These are phyloP conservation scores for Pulveroboletus sp. DNA, from an alignment of 768 basidiomycete species.

Conservation along the genomic window DNA sequence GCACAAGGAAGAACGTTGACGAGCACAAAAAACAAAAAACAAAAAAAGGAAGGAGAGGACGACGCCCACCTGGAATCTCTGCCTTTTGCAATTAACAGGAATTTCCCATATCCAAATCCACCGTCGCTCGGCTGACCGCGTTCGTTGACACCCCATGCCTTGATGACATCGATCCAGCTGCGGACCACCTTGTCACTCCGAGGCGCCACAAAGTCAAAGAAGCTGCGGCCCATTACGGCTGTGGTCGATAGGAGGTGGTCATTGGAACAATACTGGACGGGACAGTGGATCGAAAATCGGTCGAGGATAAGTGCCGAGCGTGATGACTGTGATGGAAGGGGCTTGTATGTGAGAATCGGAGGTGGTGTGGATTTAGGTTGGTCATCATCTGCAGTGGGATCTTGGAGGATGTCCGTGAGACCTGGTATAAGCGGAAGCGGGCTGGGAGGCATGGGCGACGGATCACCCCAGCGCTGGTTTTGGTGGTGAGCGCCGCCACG, in stretches of 20 bases:
- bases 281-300: slow-evolving; percentile 64
- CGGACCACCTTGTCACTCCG: slow-evolving; percentile 64
- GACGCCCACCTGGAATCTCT: slow-evolving; percentile 50
- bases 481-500: slow-evolving; percentile 3
- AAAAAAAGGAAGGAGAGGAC: neutral
- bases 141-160: slow-evolving; percentile 83
- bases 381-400: slow-evolving; percentile 2
- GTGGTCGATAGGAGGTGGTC: slow-evolving; percentile 58
- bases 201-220: slow-evolving; percentile 70
- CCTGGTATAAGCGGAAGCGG: slow-evolving; percentile 32
- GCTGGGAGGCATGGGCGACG: slow-evolving; percentile 56
- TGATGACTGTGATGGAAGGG: slow-evolving; percentile 63
- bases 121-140: slow-evolving; percentile 79
- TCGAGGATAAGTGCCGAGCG: slow-evolving; percentile 80
- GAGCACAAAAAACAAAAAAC: neutral
- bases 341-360: slow-evolving; percentile 47
- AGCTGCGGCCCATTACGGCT: slow-evolving; percentile 56
- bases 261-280: slow-evolving; percentile 70
- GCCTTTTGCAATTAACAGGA: slow-evolving; percentile 51
- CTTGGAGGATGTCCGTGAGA: slow-evolving; percentile 13
- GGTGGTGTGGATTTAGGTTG: slow-evolving; percentile 1
- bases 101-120: slow-evolving; percentile 79
- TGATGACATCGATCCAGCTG: slow-evolving; percentile 72
- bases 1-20: neutral
- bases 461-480: slow-evolving; percentile 62